These are phyloP conservation scores for Agapanthus africanus DNA, from an alignment of 106 monocot species.

Conservation along the genomic window DNA sequence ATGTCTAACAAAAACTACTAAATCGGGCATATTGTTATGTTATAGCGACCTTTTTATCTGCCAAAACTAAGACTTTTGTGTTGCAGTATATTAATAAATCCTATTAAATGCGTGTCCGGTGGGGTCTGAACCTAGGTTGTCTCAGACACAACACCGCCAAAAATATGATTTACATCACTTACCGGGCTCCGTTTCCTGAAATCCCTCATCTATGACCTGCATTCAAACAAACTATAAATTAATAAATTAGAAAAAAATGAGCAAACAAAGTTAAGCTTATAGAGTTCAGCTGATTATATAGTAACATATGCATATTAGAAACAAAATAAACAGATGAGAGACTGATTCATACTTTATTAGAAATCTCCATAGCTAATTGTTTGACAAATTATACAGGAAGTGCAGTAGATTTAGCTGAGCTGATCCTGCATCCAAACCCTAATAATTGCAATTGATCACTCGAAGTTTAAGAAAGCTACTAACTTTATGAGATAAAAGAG, in stretches of 20 bases:
- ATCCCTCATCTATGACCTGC: background rate
- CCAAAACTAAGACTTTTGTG: no score
- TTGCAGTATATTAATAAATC: no score
- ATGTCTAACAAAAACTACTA: no score
- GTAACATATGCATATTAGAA: background rate
- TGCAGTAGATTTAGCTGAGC: background rate
- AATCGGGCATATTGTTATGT: no score
- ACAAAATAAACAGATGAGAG: background rate
- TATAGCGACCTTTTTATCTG: no score
- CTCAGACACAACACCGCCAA: no score
- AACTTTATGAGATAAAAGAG: no score
- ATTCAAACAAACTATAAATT: background rate
- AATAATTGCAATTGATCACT: no score
- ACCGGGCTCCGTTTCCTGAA: background rate
- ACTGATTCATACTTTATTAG: background rate
- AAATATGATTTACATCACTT: no score
- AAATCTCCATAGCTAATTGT: background rate
- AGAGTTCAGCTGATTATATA: background rate
- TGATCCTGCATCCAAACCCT: background rate
- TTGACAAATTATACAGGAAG: background rate
- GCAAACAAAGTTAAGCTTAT: background rate
- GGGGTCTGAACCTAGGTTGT: no score
- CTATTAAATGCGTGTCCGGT: no score
- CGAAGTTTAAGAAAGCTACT: no score
- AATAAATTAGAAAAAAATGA: background rate